Percentiles rank a stretch among this genome's conserved stretches.
phyloP scores from a whole-genome alignment of 1,139 yeast genomes.

The Yamadazyma oceani region DNA sequence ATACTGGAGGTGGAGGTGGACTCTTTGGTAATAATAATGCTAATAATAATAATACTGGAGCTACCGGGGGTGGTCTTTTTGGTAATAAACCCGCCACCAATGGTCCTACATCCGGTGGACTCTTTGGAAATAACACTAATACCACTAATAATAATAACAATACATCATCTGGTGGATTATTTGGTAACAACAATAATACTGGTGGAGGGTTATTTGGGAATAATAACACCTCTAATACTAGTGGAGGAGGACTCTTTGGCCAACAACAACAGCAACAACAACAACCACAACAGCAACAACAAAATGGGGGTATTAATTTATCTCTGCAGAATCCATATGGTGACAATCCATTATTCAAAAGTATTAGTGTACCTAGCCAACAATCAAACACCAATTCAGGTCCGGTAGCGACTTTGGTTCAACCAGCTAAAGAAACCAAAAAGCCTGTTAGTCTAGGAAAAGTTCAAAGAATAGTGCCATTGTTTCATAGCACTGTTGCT shows the following conservation, averaged over 20 bases:
- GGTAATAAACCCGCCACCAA: slow-evolving; percentile 23
- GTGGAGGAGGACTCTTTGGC: slow-evolving; percentile 30
- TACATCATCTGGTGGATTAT: slow-evolving; percentile 31
- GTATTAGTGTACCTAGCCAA: slow-evolving; percentile 28
- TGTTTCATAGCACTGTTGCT: slow-evolving; percentile 23
- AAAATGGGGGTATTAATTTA: slow-evolving; percentile 34
- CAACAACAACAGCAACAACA: slow-evolving; percentile 15
- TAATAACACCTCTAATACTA: slow-evolving; percentile 13
- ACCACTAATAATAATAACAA: slow-evolving; percentile 10
- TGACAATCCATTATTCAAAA: slow-evolving; percentile 60
- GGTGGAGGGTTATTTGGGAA: slow-evolving; percentile 37
- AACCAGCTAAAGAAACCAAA: slow-evolving; percentile 38
- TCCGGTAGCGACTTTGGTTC: slow-evolving; percentile 56
- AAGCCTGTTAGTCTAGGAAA: slow-evolving; percentile 60
- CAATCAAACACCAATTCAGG: slow-evolving; percentile 18
- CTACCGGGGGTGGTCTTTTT: slow-evolving; percentile 34
- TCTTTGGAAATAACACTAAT: slow-evolving; percentile 29
- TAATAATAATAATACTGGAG: slow-evolving; percentile 18
- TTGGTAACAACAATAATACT: slow-evolving; percentile 21
- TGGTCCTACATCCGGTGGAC: slow-evolving; percentile 24
- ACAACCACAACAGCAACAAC: slow-evolving; percentile 27
- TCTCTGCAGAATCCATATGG: slow-evolving; percentile 73
- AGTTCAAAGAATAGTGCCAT: slow-evolving; percentile 63
- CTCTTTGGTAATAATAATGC: slow-evolving; percentile 13
- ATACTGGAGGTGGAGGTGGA: slow-evolving; percentile 8